Conservation (phyloP, 441 rosid genomes). For the Corymbia calophylla region DNA sequence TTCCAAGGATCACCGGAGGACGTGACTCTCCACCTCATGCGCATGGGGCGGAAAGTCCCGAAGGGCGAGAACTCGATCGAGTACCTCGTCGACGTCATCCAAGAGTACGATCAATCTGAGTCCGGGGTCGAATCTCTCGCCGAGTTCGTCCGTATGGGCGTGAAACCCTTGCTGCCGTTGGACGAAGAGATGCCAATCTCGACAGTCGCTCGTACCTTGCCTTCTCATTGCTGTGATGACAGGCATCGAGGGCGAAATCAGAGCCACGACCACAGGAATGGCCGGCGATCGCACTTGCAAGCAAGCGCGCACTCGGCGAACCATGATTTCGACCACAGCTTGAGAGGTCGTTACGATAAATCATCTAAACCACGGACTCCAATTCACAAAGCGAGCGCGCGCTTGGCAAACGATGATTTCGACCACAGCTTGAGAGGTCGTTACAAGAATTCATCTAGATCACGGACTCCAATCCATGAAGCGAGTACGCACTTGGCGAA, state of each 20-base stretch:
- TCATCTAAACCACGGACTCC: slow-evolving; percentile 37
- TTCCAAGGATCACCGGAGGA: slow-evolving; percentile 49
- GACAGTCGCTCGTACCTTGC: slow-evolving; percentile 14
- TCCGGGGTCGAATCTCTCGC: slow-evolving; percentile 46
- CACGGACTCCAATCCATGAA: too few species aligned
- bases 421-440: slow-evolving; percentile 14
- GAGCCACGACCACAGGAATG: not conserved
- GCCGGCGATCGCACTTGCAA: slow-evolving; percentile 21
- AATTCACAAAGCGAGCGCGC: not conserved
- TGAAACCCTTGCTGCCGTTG: slow-evolving; percentile 36
- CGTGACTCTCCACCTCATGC: slow-evolving; percentile 31
- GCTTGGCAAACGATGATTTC: too few species aligned
- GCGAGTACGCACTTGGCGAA: not conserved
- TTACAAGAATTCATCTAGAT: slow-evolving; percentile 33
- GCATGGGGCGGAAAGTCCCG: slow-evolving; percentile 43
- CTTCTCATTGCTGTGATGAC: slow-evolving; percentile 1
- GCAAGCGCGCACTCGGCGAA: not conserved
- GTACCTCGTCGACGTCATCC: slow-evolving; percentile 53
- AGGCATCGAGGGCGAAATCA: not conserved
- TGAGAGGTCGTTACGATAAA: slow-evolving; percentile 38
- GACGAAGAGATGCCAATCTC: slow-evolving; percentile 21
- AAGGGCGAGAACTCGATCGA: slow-evolving; percentile 49
- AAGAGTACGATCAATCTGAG: slow-evolving; percentile 49
- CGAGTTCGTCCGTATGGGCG: slow-evolving; percentile 41
- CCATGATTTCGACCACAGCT: slow-evolving; percentile 30